Base-by-base conservation (phyloP, 257 asterid species). In the Solanum neorickii region DNA sequence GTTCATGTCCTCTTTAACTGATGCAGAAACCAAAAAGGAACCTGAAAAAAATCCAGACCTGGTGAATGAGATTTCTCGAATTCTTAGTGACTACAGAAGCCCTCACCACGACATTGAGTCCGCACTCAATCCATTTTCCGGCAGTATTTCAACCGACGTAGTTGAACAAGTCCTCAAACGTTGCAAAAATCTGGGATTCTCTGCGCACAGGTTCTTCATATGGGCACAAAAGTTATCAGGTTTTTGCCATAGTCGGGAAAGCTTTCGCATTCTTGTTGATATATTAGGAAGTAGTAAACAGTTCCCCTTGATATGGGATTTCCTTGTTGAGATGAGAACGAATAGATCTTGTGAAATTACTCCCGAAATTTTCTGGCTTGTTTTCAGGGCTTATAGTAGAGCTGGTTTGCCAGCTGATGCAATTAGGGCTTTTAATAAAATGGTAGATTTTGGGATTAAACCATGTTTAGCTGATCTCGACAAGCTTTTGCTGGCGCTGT, bases 81-180 rank as follows among this genome's bases (percentile, higher is more conserved):
- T 94, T 90, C 95, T 95, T 70, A 95, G 98, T 46, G 98, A 97
- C 88, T 89, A 90, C 90, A 91, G 99, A 87, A 91, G 89, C 88
- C 98, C 98, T 70, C 96, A 93, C 39, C 94, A 97, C 86, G 99
- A 97, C 76, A 91, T 97, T 39, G 98, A 94, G 86, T 95, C 96
- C 23, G 99, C 95, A 1, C 98, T 97, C 27, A n/a, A 91, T 29
- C 96, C 99, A 14, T 95, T 93, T 83, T 86, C 87, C 37, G 52
- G 95, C 23, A 77, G 87, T 5, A 83, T 97, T 66, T 92, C 96
- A 42, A 25, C 91, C 1, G 27, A 88, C 68, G 44, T 94, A 68
- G 97, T 97, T 46, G 98, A 95, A 83, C 94, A 94, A 83, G 99
- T 97, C 21, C 91, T 97, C 88, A 95, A 94, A 83, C 90, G 99